phyloP scores from a whole-genome alignment of 345 rosid genomes.

The Trapa bicornis region DNA sequence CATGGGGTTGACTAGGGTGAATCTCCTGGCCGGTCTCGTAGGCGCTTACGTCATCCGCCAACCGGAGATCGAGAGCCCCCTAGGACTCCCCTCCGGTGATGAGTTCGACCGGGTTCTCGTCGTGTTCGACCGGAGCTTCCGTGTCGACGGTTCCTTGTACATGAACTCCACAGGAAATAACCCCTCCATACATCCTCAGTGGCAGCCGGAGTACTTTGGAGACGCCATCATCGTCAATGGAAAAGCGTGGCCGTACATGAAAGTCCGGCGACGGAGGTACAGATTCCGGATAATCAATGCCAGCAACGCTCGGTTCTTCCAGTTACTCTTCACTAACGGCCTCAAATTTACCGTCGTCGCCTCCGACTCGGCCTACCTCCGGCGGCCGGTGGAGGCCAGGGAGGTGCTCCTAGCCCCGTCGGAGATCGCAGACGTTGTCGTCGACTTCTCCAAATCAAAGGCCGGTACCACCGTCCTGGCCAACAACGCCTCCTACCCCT shows the following conservation, averaged over 20 bases:
- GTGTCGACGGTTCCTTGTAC: constrained; percentile 55
- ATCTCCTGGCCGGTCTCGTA: constrained; percentile 67
- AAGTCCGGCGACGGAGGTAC: constrained; percentile 68
- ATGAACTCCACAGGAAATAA: constrained; percentile 85
- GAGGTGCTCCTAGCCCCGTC: constrained; percentile 55
- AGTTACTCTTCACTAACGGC: constrained; percentile 63
- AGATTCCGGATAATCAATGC: constrained; percentile 73
- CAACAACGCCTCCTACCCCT: constrained; percentile 64
- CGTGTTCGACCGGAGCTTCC: constrained; percentile 70
- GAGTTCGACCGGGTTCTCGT: constrained; percentile 55
- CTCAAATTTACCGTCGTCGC: constrained; percentile 42
- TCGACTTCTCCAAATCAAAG: constrained; percentile 60
- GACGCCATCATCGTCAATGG: constrained; percentile 75
- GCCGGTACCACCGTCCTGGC: constrained; percentile 31
- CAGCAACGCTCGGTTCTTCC: constrained; percentile 71
- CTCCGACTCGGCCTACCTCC: constrained; percentile 57
- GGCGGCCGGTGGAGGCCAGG: constrained; percentile 26
- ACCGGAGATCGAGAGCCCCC: constrained; percentile 35
- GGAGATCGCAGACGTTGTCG: constrained; percentile 57
- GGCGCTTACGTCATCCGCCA: constrained; percentile 73
- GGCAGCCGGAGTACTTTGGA: constrained; percentile 95
- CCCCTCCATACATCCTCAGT: constrained; percentile 80
- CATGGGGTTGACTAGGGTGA: constrained; percentile 76
- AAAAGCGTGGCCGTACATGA: constrained; percentile 72
- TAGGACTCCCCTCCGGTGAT: constrained; percentile 37